Conservation (phyloP, 148 eudicot genomes). For the Drosera capensis region DNA sequence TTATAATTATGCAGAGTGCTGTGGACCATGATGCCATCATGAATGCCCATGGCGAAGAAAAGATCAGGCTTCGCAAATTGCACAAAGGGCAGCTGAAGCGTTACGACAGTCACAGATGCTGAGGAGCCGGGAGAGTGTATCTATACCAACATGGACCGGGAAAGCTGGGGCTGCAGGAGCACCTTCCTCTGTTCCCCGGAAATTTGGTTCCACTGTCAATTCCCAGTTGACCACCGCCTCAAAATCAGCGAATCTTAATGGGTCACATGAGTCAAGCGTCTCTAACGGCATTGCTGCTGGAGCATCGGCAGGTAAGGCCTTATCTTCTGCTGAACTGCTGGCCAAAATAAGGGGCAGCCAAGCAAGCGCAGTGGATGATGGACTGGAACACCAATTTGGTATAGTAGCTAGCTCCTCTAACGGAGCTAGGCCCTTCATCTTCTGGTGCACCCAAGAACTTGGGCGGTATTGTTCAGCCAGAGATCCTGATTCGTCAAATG, state of each 20-base stretch:
- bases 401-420: conserved; percentile 24
- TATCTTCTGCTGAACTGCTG: conserved; percentile 72
- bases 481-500: conserved; percentile 65
- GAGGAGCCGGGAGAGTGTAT: conserved; percentile 55
- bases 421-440: conserved; percentile 15
- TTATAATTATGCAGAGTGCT: conserved; percentile 51
- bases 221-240: conserved; percentile 31
- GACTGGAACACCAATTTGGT: conserved; percentile 65
- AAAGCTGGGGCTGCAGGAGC: conserved; percentile 88
- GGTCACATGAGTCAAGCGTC: conserved; percentile 12
- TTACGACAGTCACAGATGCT: conserved; percentile 75
- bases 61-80: conserved; percentile 74
- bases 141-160: conserved; percentile 94
- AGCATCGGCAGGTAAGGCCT: conserved; percentile 62
- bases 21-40: conserved; percentile 85
- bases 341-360: conserved; percentile 66
- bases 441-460: conserved; percentile 26
- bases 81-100: conserved; percentile 94
- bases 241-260: conserved; percentile 14
- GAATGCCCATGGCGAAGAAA: conserved; percentile 80
- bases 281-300: conserved; percentile 44
- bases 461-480: conserved; percentile 55
- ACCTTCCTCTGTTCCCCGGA: conserved; percentile 54
- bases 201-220: conserved; percentile 76
- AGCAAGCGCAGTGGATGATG: conserved; percentile 57